Conservation (phyloP, 1,284 basidiomycete species). For the Fomitopsis betulina region DNA sequence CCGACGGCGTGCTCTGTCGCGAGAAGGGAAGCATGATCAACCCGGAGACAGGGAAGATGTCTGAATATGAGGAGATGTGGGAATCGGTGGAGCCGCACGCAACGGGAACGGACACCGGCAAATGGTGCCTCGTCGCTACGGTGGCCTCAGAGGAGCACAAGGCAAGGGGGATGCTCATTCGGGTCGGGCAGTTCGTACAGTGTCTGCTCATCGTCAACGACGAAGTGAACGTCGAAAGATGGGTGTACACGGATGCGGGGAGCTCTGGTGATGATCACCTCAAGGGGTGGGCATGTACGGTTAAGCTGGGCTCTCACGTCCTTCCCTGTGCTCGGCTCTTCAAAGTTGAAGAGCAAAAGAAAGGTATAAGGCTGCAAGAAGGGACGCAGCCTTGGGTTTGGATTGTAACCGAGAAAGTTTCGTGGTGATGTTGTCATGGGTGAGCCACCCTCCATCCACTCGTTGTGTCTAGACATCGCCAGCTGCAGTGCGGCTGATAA, state of each 20-base stretch:
- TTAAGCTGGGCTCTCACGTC: background rate
- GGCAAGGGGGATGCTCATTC: background rate
- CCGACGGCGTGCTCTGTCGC: background rate
- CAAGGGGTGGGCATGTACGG: background rate
- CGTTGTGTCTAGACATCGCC: too few species aligned
- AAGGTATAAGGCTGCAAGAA: background rate
- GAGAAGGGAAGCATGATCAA: background rate
- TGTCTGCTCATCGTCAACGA: background rate
- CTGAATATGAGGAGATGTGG: constrained; percentile 2
- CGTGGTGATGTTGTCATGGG: background rate
- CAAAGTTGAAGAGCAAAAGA: background rate
- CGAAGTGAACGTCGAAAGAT: background rate
- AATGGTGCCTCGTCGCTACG: background rate
- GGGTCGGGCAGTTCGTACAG: background rate
- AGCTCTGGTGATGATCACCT: too few species aligned
- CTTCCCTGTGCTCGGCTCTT: background rate
- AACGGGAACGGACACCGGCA: background rate
- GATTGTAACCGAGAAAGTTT: background rate
- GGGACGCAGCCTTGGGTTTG: background rate
- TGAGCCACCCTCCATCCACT: too few species aligned
- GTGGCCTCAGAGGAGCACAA: background rate
- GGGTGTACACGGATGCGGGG: background rate
- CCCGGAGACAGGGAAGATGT: background rate
- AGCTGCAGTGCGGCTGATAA: too few species aligned
- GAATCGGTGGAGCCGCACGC: background rate